phyloP scores from a whole-genome alignment of 2,329 filamentous ascomycete genomes.

The Penicillium palitans region DNA sequence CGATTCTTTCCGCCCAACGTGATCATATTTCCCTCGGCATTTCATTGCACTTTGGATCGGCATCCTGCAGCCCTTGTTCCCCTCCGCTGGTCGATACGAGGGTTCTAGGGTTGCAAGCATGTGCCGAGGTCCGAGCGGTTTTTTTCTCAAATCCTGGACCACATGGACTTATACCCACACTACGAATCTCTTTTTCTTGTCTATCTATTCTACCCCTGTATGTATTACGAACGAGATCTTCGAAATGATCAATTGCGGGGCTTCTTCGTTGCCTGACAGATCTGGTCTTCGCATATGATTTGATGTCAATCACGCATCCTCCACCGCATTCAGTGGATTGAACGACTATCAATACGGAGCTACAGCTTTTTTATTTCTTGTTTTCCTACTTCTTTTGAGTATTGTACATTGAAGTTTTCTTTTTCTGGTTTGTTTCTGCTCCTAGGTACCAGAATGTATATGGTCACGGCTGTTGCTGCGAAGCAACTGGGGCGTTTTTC shows the following conservation, averaged over 20 bases:
- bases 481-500: constrained; percentile 19
- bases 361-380: background rate
- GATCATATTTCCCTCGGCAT: background rate
- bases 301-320: background rate
- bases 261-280: background rate
- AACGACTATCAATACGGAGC: background rate
- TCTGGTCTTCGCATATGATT: background rate
- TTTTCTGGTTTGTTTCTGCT: constrained; percentile 2
- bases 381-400: background rate
- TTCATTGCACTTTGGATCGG: background rate
- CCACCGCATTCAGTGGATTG: background rate
- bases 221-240: constrained; percentile 1
- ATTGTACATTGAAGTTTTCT: constrained; percentile 11
- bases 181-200: constrained; percentile 14
- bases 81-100: constrained; percentile 9
- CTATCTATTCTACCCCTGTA: background rate
- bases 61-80: background rate
- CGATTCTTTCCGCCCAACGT: constrained; percentile 37
- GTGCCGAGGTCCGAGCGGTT: constrained; percentile 19
- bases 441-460: constrained; percentile 15
- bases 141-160: constrained; percentile 3
- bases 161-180: constrained; percentile 14
- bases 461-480: constrained; percentile 15
- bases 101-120: constrained; percentile 1
- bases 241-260: background rate